phyloP scores from a whole-genome alignment of 2,329 filamentous ascomycete genomes.

The Niveomyces coronatus region DNA sequence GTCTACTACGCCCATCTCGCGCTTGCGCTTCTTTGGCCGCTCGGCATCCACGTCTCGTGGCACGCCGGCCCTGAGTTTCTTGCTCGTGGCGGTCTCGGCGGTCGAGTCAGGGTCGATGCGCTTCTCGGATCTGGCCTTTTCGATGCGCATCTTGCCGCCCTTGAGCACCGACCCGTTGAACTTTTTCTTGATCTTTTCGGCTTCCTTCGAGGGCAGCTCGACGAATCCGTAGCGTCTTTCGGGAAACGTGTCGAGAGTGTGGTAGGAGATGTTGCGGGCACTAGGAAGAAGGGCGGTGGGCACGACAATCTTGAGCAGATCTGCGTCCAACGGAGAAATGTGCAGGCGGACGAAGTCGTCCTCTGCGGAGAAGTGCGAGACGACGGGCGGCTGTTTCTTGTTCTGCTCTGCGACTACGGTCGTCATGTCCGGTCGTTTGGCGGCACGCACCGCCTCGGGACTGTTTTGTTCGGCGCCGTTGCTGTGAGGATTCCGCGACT shows the following conservation, averaged over 20 bases:
- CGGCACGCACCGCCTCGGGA: neutral
- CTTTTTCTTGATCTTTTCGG: slow-evolving; percentile 85
- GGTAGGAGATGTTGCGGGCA: slow-evolving; percentile 79
- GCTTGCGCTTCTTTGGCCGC: slow-evolving; percentile 38
- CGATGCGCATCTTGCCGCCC: slow-evolving; percentile 74
- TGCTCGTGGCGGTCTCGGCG: slow-evolving; percentile 15
- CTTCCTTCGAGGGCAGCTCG: slow-evolving; percentile 69
- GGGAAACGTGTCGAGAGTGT: slow-evolving; percentile 75
- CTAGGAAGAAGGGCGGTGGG: slow-evolving; percentile 53
- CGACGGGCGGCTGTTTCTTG: neutral
- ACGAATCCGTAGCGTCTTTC: slow-evolving; percentile 87
- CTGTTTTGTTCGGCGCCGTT: neutral
- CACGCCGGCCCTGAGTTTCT: slow-evolving; percentile 21
- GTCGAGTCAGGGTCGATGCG: slow-evolving; percentile 22
- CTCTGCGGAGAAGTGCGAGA: slow-evolving; percentile 10
- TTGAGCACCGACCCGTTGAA: slow-evolving; percentile 78
- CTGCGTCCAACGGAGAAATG: slow-evolving; percentile 74
- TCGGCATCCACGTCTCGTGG: slow-evolving; percentile 14
- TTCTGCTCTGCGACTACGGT: neutral
- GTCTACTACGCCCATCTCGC: slow-evolving; percentile 39
- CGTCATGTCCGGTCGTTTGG: slow-evolving; percentile 7
- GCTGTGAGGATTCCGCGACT: too few species aligned
- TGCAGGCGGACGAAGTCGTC: slow-evolving; percentile 47
- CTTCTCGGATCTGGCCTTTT: slow-evolving; percentile 56
- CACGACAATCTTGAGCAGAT: slow-evolving; percentile 62